Base-by-base conservation (phyloP, 208 protist species). In the Leishmania arabica region DNA sequence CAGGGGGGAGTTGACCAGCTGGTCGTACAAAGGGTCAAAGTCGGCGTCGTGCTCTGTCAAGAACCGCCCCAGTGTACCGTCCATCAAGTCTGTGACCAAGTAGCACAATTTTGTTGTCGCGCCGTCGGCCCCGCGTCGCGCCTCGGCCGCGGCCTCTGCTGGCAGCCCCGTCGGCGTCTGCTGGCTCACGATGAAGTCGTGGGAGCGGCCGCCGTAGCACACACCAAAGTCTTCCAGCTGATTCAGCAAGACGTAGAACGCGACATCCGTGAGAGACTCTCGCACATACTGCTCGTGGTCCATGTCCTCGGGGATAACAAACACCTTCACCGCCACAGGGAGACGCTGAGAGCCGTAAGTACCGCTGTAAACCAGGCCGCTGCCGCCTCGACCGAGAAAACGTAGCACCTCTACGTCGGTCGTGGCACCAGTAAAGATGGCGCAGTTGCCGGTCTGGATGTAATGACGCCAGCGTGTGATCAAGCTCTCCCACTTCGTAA, bases 271-370 rank as follows among this genome's bases (percentile, higher is more conserved):
- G 37, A 98, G 86, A 3, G 88, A 96, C 81, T 96, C 91, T 15
- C 80, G 88, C 40, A 98, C 90, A 75, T 98, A 98, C 47, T 78
- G 70, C 74, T 90, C 87, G 79, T 96, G 87, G 13, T 83, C 51
- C 88, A 93, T 90, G 37, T 88, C 93, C 54, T 89, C 84, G 40
- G 91, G 88, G 17, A 91, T 87, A 75, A 95, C 86, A 51, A 98
- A 91, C 73, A 93, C 90, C 83, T 98, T 98, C 42, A 98, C 92
- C 47, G 95, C 95, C 7, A 98, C 95, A 13, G 90, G 91, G 60
- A 88, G 82, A 15, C 78, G 79, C 27, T 84, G 54, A 45, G 83
- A 74, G 54, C 81, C 84, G 78, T 95, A 94, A 24, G 78, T 70
- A 64, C 92, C 95, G 54, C 90, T 85, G 84, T 93, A 98, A 19